Conservation (phyloP, 768 basidiomycete species). For the Podaxis rugospora region DNA sequence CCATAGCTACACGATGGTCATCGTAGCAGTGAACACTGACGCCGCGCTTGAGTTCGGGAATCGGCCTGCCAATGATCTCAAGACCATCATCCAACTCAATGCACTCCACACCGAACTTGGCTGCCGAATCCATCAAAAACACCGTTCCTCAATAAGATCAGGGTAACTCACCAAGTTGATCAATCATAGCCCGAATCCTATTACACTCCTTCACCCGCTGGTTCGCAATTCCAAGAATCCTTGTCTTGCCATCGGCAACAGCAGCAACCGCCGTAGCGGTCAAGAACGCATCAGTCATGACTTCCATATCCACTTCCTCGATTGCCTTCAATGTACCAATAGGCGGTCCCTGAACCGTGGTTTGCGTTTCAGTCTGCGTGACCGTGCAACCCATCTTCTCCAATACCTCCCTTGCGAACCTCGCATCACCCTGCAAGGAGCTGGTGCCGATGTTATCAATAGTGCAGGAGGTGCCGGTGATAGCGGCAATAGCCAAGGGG, state of each 20-base stretch:
- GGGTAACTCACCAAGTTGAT: constrained; percentile 73
- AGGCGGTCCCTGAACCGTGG: constrained; percentile 89
- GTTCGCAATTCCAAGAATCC: constrained; percentile 94
- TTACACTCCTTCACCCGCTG: constrained; percentile 99
- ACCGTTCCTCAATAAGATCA: background rate
- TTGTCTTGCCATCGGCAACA: constrained; percentile 64
- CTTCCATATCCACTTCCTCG: constrained; percentile 93
- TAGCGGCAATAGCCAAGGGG: constrained; percentile 93
- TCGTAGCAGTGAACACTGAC: constrained; percentile 93
- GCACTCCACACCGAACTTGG: constrained; percentile 92
- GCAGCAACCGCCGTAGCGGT: constrained; percentile 92
- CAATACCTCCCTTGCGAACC: constrained; percentile 89
- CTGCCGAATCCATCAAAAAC: constrained; percentile 31
- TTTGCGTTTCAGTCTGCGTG: constrained; percentile 80
- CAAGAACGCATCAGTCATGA: constrained; percentile 99
- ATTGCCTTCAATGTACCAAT: constrained; percentile 77
- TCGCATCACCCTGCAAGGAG: constrained; percentile 95
- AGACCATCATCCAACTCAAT: constrained; percentile 92
- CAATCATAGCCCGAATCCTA: constrained; percentile 94
- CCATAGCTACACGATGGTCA: constrained; percentile 99
- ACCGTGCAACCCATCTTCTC: constrained; percentile 95
- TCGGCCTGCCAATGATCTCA: constrained; percentile 77
- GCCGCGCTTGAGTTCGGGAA: constrained; percentile 58
- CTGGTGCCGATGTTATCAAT: constrained; percentile 86
- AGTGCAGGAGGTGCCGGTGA: constrained; percentile 95